Conservation (phyloP, 164 flowering plant species). For the Euptelea pleiosperma region DNA sequence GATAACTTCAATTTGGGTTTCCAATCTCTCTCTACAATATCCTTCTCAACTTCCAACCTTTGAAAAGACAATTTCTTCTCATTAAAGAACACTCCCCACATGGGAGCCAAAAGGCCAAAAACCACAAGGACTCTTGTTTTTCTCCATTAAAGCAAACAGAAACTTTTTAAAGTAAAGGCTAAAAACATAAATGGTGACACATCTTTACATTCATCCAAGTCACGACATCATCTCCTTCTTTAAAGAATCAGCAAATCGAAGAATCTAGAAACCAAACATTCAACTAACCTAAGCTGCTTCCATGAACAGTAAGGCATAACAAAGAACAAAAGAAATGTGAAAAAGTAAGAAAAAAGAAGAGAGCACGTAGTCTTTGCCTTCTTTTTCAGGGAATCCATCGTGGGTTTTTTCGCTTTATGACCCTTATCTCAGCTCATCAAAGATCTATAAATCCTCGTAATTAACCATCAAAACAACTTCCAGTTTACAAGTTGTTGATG, state of each 20-base stretch:
- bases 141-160: no score
- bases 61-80: no score
- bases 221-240: slow-evolving; percentile 8
- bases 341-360: background rate
- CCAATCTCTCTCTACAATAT: no score
- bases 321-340: slow-evolving; percentile 1
- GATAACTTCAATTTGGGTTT: no score
- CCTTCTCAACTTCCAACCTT: no score
- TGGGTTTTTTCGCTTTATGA: background rate
- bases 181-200: background rate
- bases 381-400: background rate
- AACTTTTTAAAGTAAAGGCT: no score
- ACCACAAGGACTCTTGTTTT: no score
- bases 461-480: background rate
- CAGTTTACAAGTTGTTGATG: no score
- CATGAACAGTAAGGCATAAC: no score
- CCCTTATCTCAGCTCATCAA: background rate
- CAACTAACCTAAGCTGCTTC: no score
- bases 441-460: background rate
- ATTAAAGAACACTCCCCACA: no score
- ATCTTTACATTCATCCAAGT: slow-evolving; percentile 10
- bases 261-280: background rate
- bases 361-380: background rate
- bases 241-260: background rate
- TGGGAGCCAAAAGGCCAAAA: no score